Evolutionary conservation across 257 asterid genomes (phyloP), one percentile per base, ranked within the genome.

Genomic region (Plantago ovata): DNA sequence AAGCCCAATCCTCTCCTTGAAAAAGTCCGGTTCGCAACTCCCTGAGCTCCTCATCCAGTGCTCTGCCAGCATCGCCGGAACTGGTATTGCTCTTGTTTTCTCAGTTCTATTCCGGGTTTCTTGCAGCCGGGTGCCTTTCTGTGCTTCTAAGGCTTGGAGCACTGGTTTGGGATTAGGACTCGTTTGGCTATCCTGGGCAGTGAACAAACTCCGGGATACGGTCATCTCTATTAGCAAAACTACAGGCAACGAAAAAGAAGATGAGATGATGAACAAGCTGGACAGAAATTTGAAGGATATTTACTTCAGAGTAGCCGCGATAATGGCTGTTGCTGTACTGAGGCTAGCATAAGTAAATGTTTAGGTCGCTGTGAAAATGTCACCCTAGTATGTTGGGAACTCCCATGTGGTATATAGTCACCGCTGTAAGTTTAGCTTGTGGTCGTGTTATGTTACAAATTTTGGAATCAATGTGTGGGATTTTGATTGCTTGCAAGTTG

Each of bases 31-130:
- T 8, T 77, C 95, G 12, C 84, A 84, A 54, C 77, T 93, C 45
- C 87, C 96, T 32, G 72, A 65, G 38, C 75, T 86, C 43, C 84
- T 93, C 40, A 79, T 89, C 56, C 91, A 78, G 24, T 70, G 79
- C 42, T 89, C 99, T 1, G 96, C 96, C 56, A 75, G 75, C 73
- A 82, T 93, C 21, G 96, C 99, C 0, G 99, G 99, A 20, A 81
- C 95, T 0, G 99, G 97, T 9, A 77, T 93, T 18, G 97, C 97
- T 38, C 80, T 93, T 23, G 68, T 89, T 43, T 45, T 83, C 51
- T 83, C 96, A 0, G 86, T 84, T 47, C 47, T 72, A 64, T 84
- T 84, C 76, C 83, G 85, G 65, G 81, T 84, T 14, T 84, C 74
- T 20, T 77, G 85, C 60, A 71, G 81, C 45, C 64, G 72, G 47